These are phyloP conservation scores for Mallotus japonicus DNA, from an alignment of 441 rosid species.

Conservation along the genomic window DNA sequence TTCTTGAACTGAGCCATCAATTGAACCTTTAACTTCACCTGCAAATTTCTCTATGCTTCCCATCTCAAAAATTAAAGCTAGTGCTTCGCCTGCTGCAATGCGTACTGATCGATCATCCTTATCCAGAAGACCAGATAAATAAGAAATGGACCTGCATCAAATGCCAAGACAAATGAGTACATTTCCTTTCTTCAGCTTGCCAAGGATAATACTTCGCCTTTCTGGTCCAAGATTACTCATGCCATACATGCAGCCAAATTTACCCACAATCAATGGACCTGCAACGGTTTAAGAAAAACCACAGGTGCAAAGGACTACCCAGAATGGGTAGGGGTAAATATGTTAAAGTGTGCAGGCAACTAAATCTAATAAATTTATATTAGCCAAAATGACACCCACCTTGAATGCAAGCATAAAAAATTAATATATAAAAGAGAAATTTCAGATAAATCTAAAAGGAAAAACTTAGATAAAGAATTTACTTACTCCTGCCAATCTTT, in stretches of 20 bases:
- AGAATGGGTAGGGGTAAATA: no score
- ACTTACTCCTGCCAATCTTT: constrained; percentile 85
- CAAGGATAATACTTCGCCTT: background rate
- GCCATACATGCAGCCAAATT: background rate
- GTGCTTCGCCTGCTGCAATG: constrained; percentile 93
- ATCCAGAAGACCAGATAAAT: constrained; percentile 69
- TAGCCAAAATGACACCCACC: background rate
- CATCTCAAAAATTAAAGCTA: constrained; percentile 75
- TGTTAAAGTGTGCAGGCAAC: no score
- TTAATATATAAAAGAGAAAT: background rate
- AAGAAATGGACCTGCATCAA: constrained; percentile 66
- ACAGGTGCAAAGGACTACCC: background rate
- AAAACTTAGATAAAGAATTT: constrained; percentile 13
- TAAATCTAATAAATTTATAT: background rate
- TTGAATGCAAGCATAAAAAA: background rate
- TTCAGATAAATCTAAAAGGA: background rate
- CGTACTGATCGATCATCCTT: constrained; percentile 88
- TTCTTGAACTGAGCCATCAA: constrained; percentile 44
- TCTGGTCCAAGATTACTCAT: background rate
- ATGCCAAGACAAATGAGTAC: constrained; percentile 18
- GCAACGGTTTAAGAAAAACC: background rate
- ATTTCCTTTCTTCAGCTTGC: background rate
- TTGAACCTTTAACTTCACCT: constrained; percentile 42
- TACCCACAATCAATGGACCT: background rate
- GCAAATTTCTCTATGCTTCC: constrained; percentile 69